Evolutionary conservation across 352 stramenopile species (phyloP).

Genomic region (Phytophthora pseudosyringae): DNA sequence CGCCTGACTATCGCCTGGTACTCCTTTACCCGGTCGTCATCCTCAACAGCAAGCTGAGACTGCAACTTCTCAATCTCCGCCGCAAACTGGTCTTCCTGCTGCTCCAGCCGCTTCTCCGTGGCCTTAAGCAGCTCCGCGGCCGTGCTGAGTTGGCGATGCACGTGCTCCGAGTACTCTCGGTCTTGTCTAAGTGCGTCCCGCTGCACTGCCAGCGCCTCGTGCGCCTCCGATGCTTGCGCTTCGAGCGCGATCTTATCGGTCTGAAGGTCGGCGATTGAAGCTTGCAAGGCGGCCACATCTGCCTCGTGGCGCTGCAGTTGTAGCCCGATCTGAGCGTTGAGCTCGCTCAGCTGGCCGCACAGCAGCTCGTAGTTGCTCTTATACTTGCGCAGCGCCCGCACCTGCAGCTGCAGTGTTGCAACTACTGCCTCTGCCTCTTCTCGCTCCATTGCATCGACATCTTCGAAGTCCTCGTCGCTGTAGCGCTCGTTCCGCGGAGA

Average conservation of each 20-base stretch:
- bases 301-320: constrained; percentile 75
- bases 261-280: constrained; percentile 45
- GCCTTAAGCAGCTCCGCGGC: constrained; percentile 64
- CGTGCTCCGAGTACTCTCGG: constrained; percentile 59
- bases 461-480: not conserved
- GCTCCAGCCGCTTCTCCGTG: constrained; percentile 55
- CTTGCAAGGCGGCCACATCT: constrained; percentile 58
- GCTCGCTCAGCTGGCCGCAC: constrained; percentile 67
- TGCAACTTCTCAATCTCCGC: constrained; percentile 27
- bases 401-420: constrained; percentile 48
- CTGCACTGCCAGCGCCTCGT: constrained; percentile 30
- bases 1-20: constrained; percentile 8
- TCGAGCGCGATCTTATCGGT: constrained; percentile 48
- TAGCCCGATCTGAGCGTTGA: constrained; percentile 74
- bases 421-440: constrained; percentile 19
- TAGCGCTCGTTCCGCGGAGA: constrained; percentile 6
- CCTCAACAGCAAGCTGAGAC: constrained; percentile 11
- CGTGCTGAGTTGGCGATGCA: constrained; percentile 67
- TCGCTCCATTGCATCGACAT: constrained; percentile 10
- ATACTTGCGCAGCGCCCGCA: constrained; percentile 69
- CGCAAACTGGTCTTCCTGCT: constrained; percentile 41
- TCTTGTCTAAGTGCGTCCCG: constrained; percentile 41
- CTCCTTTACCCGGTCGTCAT: constrained; percentile 12
- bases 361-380: constrained; percentile 82
- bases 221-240: constrained; percentile 16